Evolutionary conservation across 2,329 filamentous ascomycete species (phyloP).

Genomic region (Aspergillus niger): DNA sequence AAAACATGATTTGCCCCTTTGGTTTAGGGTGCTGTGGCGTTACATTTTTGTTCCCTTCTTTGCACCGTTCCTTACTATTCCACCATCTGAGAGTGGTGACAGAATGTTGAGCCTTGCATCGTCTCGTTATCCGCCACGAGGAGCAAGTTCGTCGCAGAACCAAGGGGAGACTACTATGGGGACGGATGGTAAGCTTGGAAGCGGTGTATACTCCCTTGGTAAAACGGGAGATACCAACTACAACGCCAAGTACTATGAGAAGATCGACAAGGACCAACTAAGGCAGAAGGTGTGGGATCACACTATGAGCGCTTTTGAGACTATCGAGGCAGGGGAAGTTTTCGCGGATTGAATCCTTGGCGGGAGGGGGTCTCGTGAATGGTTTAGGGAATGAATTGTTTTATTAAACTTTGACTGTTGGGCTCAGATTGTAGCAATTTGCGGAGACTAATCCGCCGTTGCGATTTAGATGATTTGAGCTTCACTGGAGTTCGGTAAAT

Average conservation of each 20-base stretch:
- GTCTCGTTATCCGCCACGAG: conserved; percentile 4
- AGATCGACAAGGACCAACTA: conserved; percentile 5
- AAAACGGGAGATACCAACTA: not conserved
- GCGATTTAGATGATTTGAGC: no score
- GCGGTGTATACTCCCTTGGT: conserved; percentile 8
- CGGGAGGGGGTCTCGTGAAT: not conserved
- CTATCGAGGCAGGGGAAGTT: not conserved
- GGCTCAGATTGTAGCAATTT: no score
- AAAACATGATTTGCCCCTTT: conserved; percentile 3
- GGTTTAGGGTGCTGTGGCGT: conserved; percentile 5
- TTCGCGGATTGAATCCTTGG: not conserved
- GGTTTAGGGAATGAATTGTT: not conserved
- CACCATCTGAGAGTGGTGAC: conserved; percentile 4
- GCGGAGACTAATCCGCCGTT: no score
- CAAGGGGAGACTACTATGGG: not conserved
- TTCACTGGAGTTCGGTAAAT: no score
- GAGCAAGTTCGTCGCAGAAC: not conserved
- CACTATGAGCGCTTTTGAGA: conserved; percentile 4
- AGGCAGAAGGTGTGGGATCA: conserved; percentile 8
- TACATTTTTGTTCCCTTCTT: conserved; percentile 10
- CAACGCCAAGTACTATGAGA: not conserved
- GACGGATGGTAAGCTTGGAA: conserved; percentile 5
- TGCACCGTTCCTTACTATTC: not conserved
- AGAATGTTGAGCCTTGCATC: conserved; percentile 5
- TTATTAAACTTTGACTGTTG: not conserved